Conservation (phyloP, 805 yeast genomes). For the Cyberlindnera euphorbiae region DNA sequence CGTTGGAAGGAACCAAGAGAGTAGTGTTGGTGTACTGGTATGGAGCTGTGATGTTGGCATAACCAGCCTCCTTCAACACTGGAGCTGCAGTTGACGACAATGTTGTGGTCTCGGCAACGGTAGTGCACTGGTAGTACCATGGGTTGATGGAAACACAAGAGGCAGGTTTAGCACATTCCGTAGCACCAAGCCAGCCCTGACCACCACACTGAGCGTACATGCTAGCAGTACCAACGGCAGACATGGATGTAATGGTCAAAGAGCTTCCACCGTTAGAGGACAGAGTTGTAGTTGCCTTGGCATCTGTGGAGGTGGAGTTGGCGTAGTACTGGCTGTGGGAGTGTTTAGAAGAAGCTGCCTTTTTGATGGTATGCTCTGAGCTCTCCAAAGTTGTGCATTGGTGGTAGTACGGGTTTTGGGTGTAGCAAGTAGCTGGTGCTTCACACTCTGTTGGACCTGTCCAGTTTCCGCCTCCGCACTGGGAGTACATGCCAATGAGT, state of each 20-base stretch:
- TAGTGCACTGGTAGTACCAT: constrained; percentile 16
- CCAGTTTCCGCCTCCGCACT: constrained; percentile 9
- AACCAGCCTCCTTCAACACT: too few relatives aligned
- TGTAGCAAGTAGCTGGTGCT: constrained; percentile 19
- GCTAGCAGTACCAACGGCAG: background rate
- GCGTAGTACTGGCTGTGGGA: too few relatives aligned
- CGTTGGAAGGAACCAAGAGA: too few relatives aligned
- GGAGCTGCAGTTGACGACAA: background rate
- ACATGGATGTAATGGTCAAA: background rate
- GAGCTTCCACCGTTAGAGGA: too few relatives aligned
- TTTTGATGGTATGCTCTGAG: background rate
- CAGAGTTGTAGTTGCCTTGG: too few relatives aligned
- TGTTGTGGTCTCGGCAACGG: background rate
- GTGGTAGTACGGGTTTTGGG: constrained; percentile 22
- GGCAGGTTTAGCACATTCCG: constrained; percentile 12
- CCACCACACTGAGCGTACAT: constrained; percentile 10
- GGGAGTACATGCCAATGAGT: constrained; percentile 4
- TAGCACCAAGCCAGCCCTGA: constrained; percentile 6
- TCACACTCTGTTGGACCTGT: constrained; percentile 16
- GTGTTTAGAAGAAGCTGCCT: too few relatives aligned
- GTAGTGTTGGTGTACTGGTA: too few relatives aligned
- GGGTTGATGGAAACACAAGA: constrained; percentile 10
- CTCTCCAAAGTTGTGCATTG: constrained; percentile 18
- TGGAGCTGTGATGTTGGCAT: too few relatives aligned
- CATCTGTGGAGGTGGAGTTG: too few relatives aligned